Conservation (phyloP, 306 rosid genomes). For the Sicyos baderoa region DNA sequence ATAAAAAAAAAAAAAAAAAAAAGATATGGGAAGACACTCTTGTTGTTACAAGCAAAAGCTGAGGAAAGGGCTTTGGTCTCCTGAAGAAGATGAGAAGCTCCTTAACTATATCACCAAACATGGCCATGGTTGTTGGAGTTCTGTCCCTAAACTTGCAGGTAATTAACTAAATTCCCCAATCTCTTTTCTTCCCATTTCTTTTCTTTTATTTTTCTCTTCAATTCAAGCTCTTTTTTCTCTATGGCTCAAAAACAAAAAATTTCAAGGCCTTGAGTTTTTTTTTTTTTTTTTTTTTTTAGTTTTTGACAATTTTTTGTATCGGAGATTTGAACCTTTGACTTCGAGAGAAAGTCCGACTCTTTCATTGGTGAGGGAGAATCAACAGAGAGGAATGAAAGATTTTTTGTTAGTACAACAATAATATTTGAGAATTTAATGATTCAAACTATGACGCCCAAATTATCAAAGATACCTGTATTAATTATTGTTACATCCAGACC, state of each 20-base stretch:
- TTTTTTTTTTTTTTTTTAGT: background rate
- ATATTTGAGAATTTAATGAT: too few relatives aligned
- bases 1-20: too few relatives aligned
- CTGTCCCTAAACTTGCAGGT: slow-evolving; percentile 95
- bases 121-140: slow-evolving; percentile 99
- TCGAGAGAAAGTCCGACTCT: background rate
- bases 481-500: too few relatives aligned
- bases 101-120: slow-evolving; percentile 69
- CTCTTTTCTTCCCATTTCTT: background rate
- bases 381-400: background rate
- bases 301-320: background rate
- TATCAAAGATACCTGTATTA: too few relatives aligned
- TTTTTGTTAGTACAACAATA: too few relatives aligned
- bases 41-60: slow-evolving; percentile 96
- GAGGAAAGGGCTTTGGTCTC: slow-evolving; percentile 97
- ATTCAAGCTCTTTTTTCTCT: background rate
- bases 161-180: background rate
- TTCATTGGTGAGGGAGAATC: background rate
- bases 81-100: slow-evolving; percentile 97
- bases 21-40: slow-evolving; percentile 82
- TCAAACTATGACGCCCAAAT: too few relatives aligned
- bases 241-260: background rate
- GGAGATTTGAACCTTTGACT: background rate
- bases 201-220: background rate
- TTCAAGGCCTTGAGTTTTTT: background rate